Evolutionary conservation across 1,139 yeast species (phyloP), one percentile per base, ranked within the genome.

Genomic region (Lodderomyces oxycetoniae): DNA sequence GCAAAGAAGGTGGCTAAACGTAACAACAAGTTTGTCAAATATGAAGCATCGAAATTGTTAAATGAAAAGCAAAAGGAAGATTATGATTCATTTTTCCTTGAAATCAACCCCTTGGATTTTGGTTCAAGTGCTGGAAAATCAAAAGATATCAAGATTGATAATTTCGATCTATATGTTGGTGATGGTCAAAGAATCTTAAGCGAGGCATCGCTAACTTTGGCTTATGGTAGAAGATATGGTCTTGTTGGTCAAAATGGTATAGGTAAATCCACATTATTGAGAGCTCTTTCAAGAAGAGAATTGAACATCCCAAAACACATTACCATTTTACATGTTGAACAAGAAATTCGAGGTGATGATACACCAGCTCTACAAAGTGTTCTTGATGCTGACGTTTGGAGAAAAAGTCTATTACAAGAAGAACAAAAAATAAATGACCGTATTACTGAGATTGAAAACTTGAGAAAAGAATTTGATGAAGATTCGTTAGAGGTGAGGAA

Each of bases 201-300:
- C 37, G 94, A 89, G 56, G 85, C 97, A 15, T 75, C 89, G 15
- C 72, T 91, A 45, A 81, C 95, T 1, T 72, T 91, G 47, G 81
- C 96, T 23, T 81, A 82, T 54, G 98, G 98, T 36, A 87, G 87
- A 61, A 76, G 98, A 58, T 91, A 91, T 49, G 99, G 98, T 77
- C 68, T 91, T 39, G 95, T 91, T 31, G 99, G 99, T 61, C 95
- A 89, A 56, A 91, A 91, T 65, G 99, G 99, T 88, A 88, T 93
- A 50, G 99, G 99, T 80, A 91, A 91, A 57, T 89, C 97, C 28
- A 91, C 98, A 0, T 66, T 91, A 38, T 69, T 91, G 51, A 74
- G 87, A 49, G 99, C 99, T 0, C 67, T 91, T 35, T 82, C 96
- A 1, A 77, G 94, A 57, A 82, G 99, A 74, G 98, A 91, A 57